Conservation (phyloP, 164 flowering plant species). For the Warburgia ugandensis region DNA sequence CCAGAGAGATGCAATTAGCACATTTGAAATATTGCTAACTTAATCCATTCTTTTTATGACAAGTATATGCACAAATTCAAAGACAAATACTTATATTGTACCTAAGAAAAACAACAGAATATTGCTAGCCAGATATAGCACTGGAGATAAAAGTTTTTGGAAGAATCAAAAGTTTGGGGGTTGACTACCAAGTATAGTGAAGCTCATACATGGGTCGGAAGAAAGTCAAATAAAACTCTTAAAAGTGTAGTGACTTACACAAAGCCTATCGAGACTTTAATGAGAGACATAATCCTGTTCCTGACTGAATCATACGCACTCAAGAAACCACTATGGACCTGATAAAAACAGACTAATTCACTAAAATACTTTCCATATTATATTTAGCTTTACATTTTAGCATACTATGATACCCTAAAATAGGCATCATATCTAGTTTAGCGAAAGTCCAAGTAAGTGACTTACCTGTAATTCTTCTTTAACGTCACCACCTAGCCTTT, state of each 20-base stretch:
- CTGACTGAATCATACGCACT: slow-evolving; percentile 94
- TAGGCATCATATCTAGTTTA: too few relatives aligned
- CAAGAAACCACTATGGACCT: slow-evolving; percentile 96
- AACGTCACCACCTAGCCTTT: slow-evolving; percentile 90
- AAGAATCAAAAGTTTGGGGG: neutral
- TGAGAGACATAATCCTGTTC: slow-evolving; percentile 64
- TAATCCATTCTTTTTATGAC: too few relatives aligned
- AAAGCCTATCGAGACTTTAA: slow-evolving; percentile 55
- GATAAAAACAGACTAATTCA: slow-evolving; percentile 11
- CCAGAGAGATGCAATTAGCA: too few relatives aligned
- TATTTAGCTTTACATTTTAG: too few relatives aligned
- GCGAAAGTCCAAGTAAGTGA: too few relatives aligned
- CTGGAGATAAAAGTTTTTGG: too few relatives aligned
- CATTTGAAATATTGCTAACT: too few relatives aligned
- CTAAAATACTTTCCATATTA: neutral
- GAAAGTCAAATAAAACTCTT: neutral
- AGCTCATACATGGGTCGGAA: neutral
- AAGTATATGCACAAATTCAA: too few relatives aligned
- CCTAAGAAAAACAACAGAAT: too few relatives aligned
- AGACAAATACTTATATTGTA: too few relatives aligned
- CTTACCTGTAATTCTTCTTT: slow-evolving; percentile 90
- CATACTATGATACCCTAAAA: too few relatives aligned
- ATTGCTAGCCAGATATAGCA: too few relatives aligned
- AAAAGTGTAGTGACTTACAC: slow-evolving; percentile 36
- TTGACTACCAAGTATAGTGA: neutral